These are phyloP conservation scores for Pelargonium cotyledonis DNA, from an alignment of 441 rosid species.

Conservation along the genomic window DNA sequence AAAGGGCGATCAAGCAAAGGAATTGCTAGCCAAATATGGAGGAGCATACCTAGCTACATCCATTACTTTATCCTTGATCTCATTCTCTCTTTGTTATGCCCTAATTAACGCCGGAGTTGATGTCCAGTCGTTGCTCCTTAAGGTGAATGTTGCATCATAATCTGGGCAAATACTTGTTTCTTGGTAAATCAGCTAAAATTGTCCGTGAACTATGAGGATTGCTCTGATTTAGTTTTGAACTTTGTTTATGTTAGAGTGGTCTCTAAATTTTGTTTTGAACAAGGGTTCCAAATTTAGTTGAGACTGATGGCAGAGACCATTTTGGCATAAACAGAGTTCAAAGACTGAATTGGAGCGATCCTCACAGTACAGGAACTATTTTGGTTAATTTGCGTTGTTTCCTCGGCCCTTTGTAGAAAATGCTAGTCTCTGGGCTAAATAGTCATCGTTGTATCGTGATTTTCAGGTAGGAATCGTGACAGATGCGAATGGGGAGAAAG, in stretches of 20 bases:
- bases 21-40: conserved; percentile 74
- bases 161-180: no score
- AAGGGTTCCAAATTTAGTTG: no score
- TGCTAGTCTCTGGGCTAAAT: neutral
- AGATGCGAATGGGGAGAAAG: conserved; percentile 65
- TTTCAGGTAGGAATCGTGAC: conserved; percentile 67
- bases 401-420: neutral
- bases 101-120: conserved; percentile 65
- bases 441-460: neutral
- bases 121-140: conserved; percentile 62
- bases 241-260: no score
- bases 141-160: conserved; percentile 37
- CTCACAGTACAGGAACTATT: no score
- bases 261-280: no score
- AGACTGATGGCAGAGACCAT: no score
- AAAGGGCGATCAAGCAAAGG: conserved; percentile 68
- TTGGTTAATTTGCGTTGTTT: no score
- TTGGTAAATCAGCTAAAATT: no score
- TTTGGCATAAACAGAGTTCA: no score
- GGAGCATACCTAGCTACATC: conserved; percentile 95
- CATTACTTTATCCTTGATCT: conserved; percentile 72
- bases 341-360: no score
- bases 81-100: conserved; percentile 64
- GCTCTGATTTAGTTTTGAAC: no score
- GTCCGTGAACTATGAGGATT: no score